Evolutionary conservation across 2,329 filamentous ascomycete species (phyloP).

Genomic region (Microascus cirrosus): DNA sequence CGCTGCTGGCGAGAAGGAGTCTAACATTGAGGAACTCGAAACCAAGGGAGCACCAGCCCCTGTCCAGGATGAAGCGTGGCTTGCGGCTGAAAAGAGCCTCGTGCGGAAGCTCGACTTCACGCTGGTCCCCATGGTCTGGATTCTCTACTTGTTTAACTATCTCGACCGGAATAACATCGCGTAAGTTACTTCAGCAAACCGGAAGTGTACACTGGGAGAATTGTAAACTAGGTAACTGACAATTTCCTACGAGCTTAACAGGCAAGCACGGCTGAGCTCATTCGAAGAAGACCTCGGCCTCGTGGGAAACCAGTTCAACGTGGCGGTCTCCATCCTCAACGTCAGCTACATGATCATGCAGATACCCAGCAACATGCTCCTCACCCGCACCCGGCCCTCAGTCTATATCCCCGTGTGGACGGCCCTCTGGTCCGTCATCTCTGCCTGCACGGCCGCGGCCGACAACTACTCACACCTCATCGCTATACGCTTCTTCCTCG

Average conservation of each 20-base stretch:
- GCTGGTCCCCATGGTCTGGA: slow-evolving; percentile 2
- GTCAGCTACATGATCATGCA: slow-evolving; percentile 33
- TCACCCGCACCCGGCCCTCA: slow-evolving; percentile 26
- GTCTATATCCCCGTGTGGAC: slow-evolving; percentile 29
- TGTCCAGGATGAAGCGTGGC: background rate
- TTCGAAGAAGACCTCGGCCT: slow-evolving; percentile 37
- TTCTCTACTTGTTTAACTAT: slow-evolving; percentile 31
- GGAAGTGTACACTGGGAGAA: too few relatives aligned
- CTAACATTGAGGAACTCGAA: background rate
- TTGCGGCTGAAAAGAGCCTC: background rate
- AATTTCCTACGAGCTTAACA: too few relatives aligned
- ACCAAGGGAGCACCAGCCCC: background rate
- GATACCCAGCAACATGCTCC: slow-evolving; percentile 29
- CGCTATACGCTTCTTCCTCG: slow-evolving; percentile 23
- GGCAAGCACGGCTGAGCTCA: slow-evolving; percentile 32
- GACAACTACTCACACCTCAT: slow-evolving; percentile 21
- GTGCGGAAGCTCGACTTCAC: slow-evolving; percentile 6
- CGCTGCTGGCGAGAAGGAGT: background rate
- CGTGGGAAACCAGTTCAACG: slow-evolving; percentile 43
- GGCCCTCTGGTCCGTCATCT: slow-evolving; percentile 26
- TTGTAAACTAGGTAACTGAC: too few relatives aligned
- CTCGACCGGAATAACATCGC: slow-evolving; percentile 30
- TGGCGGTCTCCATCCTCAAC: slow-evolving; percentile 23
- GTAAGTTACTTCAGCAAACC: background rate
- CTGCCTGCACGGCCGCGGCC: slow-evolving; percentile 22